These are phyloP conservation scores for Chrysanthemum seticuspe DNA, from an alignment of 129 eudicot species.

Conservation along the genomic window DNA sequence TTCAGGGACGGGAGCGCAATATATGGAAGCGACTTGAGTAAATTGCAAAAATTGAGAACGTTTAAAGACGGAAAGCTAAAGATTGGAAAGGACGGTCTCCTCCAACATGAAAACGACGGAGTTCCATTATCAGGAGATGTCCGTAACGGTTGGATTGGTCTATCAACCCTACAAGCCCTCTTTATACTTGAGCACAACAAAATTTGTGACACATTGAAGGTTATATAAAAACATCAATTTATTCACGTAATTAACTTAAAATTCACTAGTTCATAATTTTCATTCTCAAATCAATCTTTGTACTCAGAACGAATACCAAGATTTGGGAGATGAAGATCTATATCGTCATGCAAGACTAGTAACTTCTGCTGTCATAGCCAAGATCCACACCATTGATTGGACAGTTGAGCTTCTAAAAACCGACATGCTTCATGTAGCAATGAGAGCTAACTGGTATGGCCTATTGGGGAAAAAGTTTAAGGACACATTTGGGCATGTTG, in stretches of 20 bases:
- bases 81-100: constrained; percentile 54
- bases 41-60: constrained; percentile 42
- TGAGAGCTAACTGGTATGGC: constrained; percentile 71
- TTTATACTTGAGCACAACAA: constrained; percentile 59
- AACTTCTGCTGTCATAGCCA: constrained; percentile 64
- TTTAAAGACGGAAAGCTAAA: constrained; percentile 65
- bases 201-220: constrained; percentile 56
- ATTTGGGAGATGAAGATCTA: constrained; percentile 47
- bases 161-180: constrained; percentile 55
- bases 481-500: constrained; percentile 53
- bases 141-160: constrained; percentile 62
- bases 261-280: neutral
- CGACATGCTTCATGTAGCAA: constrained; percentile 46
- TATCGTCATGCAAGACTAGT: constrained; percentile 61
- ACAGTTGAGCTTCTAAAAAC: constrained; percentile 67
- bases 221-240: constrained; percentile 1
- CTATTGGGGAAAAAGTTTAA: constrained; percentile 54
- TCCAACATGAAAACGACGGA: constrained; percentile 42
- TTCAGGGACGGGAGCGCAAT: constrained; percentile 61
- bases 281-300: neutral
- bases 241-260: neutral
- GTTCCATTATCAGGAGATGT: constrained; percentile 49
- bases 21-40: constrained; percentile 45
- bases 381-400: constrained; percentile 77
- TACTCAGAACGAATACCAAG: constrained; percentile 45